phyloP scores from a whole-genome alignment of 2,329 filamentous ascomycete genomes.

The Epichloe baconii region DNA sequence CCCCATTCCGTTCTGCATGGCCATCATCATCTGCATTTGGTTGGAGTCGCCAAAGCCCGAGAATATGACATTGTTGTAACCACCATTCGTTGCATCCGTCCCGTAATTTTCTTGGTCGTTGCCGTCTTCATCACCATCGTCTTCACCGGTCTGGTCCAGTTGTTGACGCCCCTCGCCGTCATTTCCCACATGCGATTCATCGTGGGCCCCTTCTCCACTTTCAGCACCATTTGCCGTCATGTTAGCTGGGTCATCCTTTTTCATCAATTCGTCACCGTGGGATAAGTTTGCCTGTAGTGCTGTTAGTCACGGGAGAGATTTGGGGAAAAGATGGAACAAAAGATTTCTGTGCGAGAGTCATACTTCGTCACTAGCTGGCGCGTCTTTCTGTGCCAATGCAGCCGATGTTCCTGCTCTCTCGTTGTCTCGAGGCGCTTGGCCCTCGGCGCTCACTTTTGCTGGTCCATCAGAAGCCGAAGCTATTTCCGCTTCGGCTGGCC shows the following conservation, averaged over 20 bases:
- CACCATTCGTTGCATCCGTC: constrained; percentile 28
- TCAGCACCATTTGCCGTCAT: background rate
- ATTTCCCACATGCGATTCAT: background rate
- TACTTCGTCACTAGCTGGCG: constrained; percentile 1
- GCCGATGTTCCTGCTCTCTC: background rate
- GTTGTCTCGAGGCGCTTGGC: background rate
- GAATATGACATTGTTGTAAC: constrained; percentile 45
- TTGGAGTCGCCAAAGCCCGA: constrained; percentile 52
- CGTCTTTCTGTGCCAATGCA: background rate
- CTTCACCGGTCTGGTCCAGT: constrained; percentile 8
- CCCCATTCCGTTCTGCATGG: constrained; percentile 57
- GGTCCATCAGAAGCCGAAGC: background rate
- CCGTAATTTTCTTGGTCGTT: constrained; percentile 20
- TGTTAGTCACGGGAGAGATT: background rate
- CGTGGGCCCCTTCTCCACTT: constrained; percentile 1
- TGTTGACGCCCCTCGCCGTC: background rate
- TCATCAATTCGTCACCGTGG: background rate
- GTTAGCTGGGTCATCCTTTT: background rate
- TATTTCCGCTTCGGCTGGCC: constrained; percentile 2
- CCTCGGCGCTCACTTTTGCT: background rate
- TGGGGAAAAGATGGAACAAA: background rate
- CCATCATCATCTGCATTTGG: constrained; percentile 72
- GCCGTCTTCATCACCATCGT: constrained; percentile 13
- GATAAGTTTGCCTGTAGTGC: background rate
- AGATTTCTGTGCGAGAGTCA: background rate